Base-by-base conservation (phyloP, 2,329 filamentous ascomycete species). In the Hymenoscyphus repandus region DNA sequence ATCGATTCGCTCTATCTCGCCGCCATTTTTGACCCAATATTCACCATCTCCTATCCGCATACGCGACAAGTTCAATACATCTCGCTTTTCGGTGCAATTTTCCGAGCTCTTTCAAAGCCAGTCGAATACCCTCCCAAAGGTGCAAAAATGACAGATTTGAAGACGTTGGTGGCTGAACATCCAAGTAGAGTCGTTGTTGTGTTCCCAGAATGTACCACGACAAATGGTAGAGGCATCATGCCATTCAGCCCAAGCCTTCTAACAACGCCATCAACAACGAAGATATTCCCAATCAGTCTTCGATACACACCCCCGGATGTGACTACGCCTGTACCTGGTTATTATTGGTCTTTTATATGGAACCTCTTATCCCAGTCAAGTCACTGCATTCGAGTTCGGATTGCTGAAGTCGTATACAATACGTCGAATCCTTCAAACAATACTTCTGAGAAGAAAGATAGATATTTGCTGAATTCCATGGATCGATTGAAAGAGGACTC, bases 11-110 rank as follows among this genome's bases (percentile, higher is more conserved):
- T 99, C 50, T 99, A 97, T 69, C 83, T 99, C 20, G 90, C 93
- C 53, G 91, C 90, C 56, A 90, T 97, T 64, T 99, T 97, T 74
- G 90, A 96, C 67, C 93, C 93, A 2, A 79, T 99, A 67, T 97
- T 99, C 72, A 95, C 90, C 10, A 75, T 88, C 41, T 89, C 86
- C 0, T 96, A 90, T 68, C 90, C 91, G 0, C 74, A 76, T 53
- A 86, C 83, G 2, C 79, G 82, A 42, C 80, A 83, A 52, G 86
- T 99, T 22, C 82, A 85, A 61, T 85, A 78, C 41, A 81, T 97
- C 42, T 86, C 86, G 3, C 81, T 97, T 5, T 74, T 90, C 39
- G 74, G 82, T 61, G 90, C 91, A 44, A 82, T 95, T 44, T 63
- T 84, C 17, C 82, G 84, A 55, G 87, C 90, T 2, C 84, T 96